phyloP scores from a whole-genome alignment of 345 rosid species.

The Theobroma cacao region DNA sequence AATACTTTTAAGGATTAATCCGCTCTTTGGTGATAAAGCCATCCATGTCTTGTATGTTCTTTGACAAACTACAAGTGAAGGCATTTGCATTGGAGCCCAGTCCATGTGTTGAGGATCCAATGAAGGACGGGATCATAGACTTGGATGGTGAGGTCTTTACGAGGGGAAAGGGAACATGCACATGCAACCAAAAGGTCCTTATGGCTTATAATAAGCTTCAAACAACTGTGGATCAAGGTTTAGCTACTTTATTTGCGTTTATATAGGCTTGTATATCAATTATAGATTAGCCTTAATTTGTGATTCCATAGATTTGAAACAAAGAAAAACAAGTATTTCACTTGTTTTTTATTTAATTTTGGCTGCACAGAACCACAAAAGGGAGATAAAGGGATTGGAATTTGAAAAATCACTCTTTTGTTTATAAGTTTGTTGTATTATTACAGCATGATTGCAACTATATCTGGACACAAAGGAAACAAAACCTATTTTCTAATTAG shows the following conservation, averaged over 20 bases:
- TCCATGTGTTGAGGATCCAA: constrained; percentile 42
- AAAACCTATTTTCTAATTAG: too few relatives aligned
- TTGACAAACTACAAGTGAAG: constrained; percentile 57
- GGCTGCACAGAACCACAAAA: not conserved
- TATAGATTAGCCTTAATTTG: not conserved
- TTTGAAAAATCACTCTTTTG: too few relatives aligned
- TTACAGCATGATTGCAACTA: too few relatives aligned
- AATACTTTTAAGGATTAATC: too few relatives aligned
- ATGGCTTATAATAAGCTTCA: constrained; percentile 68
- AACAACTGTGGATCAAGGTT: constrained; percentile 78
- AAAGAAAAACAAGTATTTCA: not conserved
- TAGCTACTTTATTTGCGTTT: constrained; percentile 82
- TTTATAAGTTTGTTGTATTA: too few relatives aligned
- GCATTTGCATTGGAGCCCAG: constrained; percentile 87
- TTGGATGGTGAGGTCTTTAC: constrained; percentile 91
- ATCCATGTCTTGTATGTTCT: not conserved
- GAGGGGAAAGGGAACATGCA: constrained; percentile 62
- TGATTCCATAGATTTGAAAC: not conserved
- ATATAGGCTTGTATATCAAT: constrained; percentile 8
- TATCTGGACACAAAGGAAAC: too few relatives aligned
- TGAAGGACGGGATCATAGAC: constrained; percentile 85
- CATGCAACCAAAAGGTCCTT: constrained; percentile 42
- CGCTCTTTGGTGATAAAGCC: not conserved
- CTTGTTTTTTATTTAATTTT: not conserved
- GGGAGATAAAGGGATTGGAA: constrained; percentile 14